Base-by-base conservation (phyloP, 2,329 filamentous ascomycete genomes). In the Domatiomyces globalis region DNA sequence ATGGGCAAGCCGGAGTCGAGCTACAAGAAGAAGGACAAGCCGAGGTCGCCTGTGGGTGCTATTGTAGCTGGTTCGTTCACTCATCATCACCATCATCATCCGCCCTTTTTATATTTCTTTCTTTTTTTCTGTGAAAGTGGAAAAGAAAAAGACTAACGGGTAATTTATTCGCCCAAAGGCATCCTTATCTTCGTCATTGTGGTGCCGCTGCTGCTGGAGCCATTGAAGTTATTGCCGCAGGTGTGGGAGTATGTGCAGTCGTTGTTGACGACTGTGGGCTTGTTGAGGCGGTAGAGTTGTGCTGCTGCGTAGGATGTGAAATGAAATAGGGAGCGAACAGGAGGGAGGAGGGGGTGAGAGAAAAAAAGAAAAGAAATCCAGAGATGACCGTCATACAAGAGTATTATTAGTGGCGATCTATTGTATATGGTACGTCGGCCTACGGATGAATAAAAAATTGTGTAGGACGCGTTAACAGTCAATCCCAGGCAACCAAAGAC, bases 101-200 rank as follows among this genome's bases (percentile, higher is more conserved):
- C 6, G 22, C 46, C 6, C 27, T 25, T 46, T 39, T 36, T 19
- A 20, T 29, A 33, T 15, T 25, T 39, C 27, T 36, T 7, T 42
- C 22, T 17, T 27, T 27, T 36, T 33, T 36, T 20, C 33, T 33
- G 8, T 39, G 10, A 15, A 6, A 4, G n/a, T 22, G 15, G 8
- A 17, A 15, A 18, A 12, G 25, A 2, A 46, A 18, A 15, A 43
- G n/a, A 20, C 33, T 48, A 6, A 22, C 49, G 3, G 15, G 2
- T 19, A 2, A 20, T 10, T 19, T 6, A 19, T 19, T 36, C 5
- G 25, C 29, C 10, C 8, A 44, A 54, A 82, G 79, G 76, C 48
- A 53, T 81, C 33, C 72, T 83, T 49, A 73, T 74, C n/a, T 83
- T 83, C 63, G 75, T 81, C 50, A 71, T 83, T 46, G 76, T 75